phyloP scores from a whole-genome alignment of 352 stramenopile genomes.

The Pythium biforme region DNA sequence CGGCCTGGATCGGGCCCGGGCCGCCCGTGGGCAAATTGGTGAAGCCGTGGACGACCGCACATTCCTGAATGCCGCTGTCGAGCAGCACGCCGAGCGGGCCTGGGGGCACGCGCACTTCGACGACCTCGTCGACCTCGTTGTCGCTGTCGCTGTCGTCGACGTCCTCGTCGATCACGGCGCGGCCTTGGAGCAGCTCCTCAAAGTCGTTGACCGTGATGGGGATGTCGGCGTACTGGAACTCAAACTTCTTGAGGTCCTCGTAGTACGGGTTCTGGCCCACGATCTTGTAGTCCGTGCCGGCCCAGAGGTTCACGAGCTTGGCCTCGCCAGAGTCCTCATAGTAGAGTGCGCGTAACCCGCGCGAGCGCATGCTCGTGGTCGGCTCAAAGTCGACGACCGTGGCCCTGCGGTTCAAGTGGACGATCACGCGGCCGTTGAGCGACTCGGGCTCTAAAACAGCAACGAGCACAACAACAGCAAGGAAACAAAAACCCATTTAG shows the following conservation, averaged over 20 bases:
- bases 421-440: conserved; percentile 73
- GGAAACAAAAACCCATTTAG: too few relatives aligned
- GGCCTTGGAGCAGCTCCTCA: conserved; percentile 55
- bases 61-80: conserved; percentile 76
- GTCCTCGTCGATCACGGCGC: conserved; percentile 83
- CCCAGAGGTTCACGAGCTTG: conserved; percentile 81
- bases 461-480: conserved; percentile 1
- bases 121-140: conserved; percentile 73
- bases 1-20: conserved; percentile 60
- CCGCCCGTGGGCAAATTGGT: conserved; percentile 55
- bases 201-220: conserved; percentile 32
- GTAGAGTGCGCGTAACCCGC: conserved; percentile 72
- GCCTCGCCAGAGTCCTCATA: conserved; percentile 75
- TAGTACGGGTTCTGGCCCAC: conserved; percentile 68
- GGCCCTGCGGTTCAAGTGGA: conserved; percentile 62
- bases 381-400: conserved; percentile 84
- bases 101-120: conserved; percentile 71
- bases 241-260: conserved; percentile 65
- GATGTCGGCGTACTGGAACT: conserved; percentile 75
- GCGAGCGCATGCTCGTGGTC: conserved; percentile 70
- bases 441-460: conserved; percentile 80
- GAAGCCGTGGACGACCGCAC: conserved; percentile 81
- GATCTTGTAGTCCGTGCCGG: conserved; percentile 83
- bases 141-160: conserved; percentile 77
- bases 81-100: conserved; percentile 73